phyloP scores from a whole-genome alignment of 2,329 filamentous ascomycete genomes.

The Claviceps maximensis region DNA sequence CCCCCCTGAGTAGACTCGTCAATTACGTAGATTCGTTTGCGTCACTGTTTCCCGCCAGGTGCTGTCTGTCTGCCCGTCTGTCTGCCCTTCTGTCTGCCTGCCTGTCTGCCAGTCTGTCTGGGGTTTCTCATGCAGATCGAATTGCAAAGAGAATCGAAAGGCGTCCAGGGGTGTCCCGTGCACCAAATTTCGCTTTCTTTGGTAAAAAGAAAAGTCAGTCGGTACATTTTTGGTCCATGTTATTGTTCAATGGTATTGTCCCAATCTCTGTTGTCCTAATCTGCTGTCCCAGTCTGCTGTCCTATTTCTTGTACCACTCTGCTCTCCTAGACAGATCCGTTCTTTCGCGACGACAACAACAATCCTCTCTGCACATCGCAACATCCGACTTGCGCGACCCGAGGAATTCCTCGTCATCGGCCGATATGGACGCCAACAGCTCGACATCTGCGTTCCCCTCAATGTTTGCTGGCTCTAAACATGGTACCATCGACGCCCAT shows the following conservation, averaged over 20 bases:
- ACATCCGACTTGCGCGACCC: background rate
- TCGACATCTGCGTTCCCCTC: constrained; percentile 57
- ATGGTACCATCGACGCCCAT: constrained; percentile 34
- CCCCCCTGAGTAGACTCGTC: no score
- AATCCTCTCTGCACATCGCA: background rate
- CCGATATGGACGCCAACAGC: constrained; percentile 43
- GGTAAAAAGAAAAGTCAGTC: background rate
- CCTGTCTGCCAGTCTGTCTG: background rate
- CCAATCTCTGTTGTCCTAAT: background rate
- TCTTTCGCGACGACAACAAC: background rate
- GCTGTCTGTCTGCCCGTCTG: background rate
- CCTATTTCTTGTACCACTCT: background rate
- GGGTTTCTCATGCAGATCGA: no score
- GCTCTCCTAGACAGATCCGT: background rate
- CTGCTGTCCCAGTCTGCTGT: background rate
- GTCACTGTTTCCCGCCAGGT: no score
- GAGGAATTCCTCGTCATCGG: constrained; percentile 1
- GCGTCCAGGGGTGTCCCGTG: background rate
- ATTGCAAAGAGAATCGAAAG: background rate
- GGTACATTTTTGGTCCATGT: background rate
- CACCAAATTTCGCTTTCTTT: background rate
- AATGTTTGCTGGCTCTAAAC: constrained; percentile 49
- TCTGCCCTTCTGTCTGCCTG: background rate
- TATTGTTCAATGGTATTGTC: background rate
- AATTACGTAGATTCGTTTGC: background rate